Percentiles rank a stretch among this genome's conserved stretches.
phyloP scores from a whole-genome alignment of 768 basidiomycete species.

The Cystoderma amianthinum region DNA sequence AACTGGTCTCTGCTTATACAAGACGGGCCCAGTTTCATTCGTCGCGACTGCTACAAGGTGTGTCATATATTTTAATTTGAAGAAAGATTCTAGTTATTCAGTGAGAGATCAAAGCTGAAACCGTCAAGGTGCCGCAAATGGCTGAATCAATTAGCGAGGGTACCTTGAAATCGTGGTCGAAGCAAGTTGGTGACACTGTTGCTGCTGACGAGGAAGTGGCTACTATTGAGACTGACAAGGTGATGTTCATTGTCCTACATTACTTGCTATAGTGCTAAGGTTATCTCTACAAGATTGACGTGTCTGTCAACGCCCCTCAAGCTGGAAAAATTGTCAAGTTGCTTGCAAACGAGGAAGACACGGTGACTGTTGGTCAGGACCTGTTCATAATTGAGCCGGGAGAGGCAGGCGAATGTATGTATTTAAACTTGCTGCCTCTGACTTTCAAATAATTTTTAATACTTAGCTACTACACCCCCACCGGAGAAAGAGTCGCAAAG shows the following conservation, averaged over 20 bases:
- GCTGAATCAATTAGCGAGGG: conserved; percentile 98
- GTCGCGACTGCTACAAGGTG: conserved; percentile 64
- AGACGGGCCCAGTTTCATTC: conserved; percentile 63
- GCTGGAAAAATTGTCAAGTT: conserved; percentile 85
- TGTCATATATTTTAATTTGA: conserved; percentile 11
- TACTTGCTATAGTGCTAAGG: too few relatives aligned
- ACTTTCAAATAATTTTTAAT: not conserved
- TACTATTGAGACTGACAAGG: conserved; percentile 99
- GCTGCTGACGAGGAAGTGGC: conserved; percentile 93
- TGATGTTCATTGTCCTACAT: conserved; percentile 19
- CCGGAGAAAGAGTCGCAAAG: conserved; percentile 25
- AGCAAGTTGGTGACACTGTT: conserved; percentile 89
- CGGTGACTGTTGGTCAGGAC: conserved; percentile 92
- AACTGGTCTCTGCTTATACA: conserved; percentile 35
- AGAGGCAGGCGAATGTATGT: conserved; percentile 45
- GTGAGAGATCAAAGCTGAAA: conserved; percentile 48
- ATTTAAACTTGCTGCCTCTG: conserved; percentile 2
- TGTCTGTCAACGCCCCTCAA: conserved; percentile 89
- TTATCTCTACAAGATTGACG: conserved; percentile 69
- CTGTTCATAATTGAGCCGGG: conserved; percentile 88
- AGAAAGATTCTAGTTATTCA: not conserved
- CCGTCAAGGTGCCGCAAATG: conserved; percentile 95
- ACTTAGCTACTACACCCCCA: conserved; percentile 18
- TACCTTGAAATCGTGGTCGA: conserved; percentile 90
- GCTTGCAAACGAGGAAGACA: conserved; percentile 87